A percentile compares a stretch with the other conserved stretches of the same genome.
Evolutionary conservation across 2,329 filamentous ascomycete genomes (phyloP).

Genomic region (Rhinocladiella mackenziei): DNA sequence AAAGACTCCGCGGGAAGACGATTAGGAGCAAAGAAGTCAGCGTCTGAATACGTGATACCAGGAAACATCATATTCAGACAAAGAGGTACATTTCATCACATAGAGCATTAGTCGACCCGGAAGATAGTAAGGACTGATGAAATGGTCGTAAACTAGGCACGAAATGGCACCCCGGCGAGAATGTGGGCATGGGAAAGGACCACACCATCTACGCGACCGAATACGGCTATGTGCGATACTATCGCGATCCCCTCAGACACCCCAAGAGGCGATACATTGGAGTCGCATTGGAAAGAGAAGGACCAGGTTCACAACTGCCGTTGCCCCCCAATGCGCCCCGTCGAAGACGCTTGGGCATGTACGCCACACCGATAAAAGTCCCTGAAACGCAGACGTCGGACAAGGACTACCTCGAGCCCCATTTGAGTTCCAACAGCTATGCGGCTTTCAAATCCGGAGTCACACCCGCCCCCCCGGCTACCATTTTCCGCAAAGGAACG

Average conservation of each 20-base stretch:
- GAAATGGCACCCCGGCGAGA: conserved; percentile 91
- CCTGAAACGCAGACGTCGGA: conserved; percentile 6
- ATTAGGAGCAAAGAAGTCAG: conserved; percentile 87
- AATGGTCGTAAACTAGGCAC: conserved; percentile 61
- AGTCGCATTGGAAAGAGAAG: conserved; percentile 74
- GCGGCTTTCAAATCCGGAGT: conserved; percentile 28
- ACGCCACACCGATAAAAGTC: conserved; percentile 47
- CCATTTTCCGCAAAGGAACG: conserved; percentile 31
- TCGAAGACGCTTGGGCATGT: conserved; percentile 71
- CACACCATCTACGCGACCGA: conserved; percentile 89
- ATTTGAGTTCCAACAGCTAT: conserved; percentile 15
- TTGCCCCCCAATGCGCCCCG: conserved; percentile 69
- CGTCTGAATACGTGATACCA: conserved; percentile 87
- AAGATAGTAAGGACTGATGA: too few species aligned
- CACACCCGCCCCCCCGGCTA: conserved; percentile 30
- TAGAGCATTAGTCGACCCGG: neutral
- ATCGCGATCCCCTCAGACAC: conserved; percentile 77
- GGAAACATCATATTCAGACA: conserved; percentile 99
- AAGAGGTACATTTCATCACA: too few species aligned
- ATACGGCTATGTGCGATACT: conserved; percentile 93
- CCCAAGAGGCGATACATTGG: conserved; percentile 92
- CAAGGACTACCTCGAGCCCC: conserved; percentile 19
- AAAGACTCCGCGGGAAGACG: conserved; percentile 76
- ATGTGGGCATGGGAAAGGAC: conserved; percentile 89
- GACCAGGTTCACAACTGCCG: conserved; percentile 63